Conservation (phyloP, 805 yeast genomes). For the Hyphopichia homilentoma region DNA sequence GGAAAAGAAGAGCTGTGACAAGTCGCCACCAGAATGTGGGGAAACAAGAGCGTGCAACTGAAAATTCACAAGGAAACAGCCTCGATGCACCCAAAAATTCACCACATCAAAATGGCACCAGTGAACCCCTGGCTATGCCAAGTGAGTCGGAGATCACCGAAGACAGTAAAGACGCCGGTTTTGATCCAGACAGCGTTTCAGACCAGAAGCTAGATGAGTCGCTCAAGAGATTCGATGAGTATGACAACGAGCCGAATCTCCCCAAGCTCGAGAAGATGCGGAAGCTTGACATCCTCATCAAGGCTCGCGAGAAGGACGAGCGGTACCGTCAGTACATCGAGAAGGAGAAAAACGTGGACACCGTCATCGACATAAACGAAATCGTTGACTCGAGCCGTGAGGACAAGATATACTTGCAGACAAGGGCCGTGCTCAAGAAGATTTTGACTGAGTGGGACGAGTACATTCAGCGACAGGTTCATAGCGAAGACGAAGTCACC, state of each 20-base stretch:
- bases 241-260: conserved; percentile 7
- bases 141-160: no score
- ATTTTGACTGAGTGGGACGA: conserved; percentile 45
- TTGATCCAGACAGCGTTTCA: no score
- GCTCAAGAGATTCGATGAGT: conserved; percentile 16
- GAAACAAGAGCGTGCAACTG: no score
- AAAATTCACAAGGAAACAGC: no score
- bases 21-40: no score
- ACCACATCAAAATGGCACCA: no score
- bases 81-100: no score
- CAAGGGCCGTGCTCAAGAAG: conserved; percentile 45
- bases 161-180: no score
- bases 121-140: no score
- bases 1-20: no score
- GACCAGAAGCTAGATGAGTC: conserved; percentile 16
- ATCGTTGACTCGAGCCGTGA: conserved; percentile 21
- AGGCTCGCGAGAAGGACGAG: conserved; percentile 12
- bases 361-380: conserved; percentile 21
- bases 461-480: conserved; percentile 7
- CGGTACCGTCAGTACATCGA: conserved; percentile 24
- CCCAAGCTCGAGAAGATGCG: conserved; percentile 14
- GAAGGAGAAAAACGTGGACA: conserved; percentile 17
- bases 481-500: conserved; percentile 4
- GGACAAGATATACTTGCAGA: conserved; percentile 32
- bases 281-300: conserved; percentile 14